Conservation (phyloP, 169 alveolate species). For the Pseudocohnilembus persalinus region DNA sequence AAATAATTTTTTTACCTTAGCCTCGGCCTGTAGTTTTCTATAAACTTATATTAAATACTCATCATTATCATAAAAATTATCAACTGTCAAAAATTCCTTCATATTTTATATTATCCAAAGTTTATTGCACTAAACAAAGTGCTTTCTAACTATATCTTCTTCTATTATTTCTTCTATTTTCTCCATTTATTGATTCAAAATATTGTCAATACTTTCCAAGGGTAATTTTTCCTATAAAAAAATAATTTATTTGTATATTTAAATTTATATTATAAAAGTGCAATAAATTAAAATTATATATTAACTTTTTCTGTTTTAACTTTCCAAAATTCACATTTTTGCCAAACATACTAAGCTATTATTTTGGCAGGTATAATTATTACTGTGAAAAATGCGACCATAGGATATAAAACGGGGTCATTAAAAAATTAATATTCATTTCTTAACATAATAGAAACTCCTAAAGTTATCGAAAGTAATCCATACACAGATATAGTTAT, state of each 20-base stretch:
- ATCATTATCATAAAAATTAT: conserved; percentile 25
- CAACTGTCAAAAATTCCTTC: conserved; percentile 35
- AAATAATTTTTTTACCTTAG: conserved; percentile 11
- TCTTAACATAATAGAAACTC: conserved; percentile 57
- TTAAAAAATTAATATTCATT: conserved; percentile 53
- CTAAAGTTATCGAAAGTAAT: conserved; percentile 46
- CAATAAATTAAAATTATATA: not conserved
- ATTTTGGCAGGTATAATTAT: conserved; percentile 14
- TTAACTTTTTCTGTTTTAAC: conserved; percentile 8
- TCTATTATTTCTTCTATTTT: conserved; percentile 45
- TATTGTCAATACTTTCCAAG: conserved; percentile 28
- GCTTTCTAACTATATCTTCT: conserved; percentile 39
- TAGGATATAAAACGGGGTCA: conserved; percentile 55
- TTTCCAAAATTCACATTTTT: conserved; percentile 26
- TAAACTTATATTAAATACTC: conserved; percentile 33
- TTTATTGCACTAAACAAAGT: conserved; percentile 34
- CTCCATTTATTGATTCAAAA: conserved; percentile 36
- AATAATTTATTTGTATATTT: not conserved
- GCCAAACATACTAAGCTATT: conserved; percentile 23
- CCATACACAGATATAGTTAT: conserved; percentile 56
- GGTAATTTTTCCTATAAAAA: not conserved
- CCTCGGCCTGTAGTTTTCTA: conserved; percentile 25
- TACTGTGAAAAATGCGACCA: conserved; percentile 18
- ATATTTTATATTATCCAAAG: conserved; percentile 40
- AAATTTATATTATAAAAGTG: not conserved